Evolutionary conservation across 257 asterid genomes (phyloP), one percentile per base, ranked within the genome.

Genomic region (Osmanthus fragrans): DNA sequence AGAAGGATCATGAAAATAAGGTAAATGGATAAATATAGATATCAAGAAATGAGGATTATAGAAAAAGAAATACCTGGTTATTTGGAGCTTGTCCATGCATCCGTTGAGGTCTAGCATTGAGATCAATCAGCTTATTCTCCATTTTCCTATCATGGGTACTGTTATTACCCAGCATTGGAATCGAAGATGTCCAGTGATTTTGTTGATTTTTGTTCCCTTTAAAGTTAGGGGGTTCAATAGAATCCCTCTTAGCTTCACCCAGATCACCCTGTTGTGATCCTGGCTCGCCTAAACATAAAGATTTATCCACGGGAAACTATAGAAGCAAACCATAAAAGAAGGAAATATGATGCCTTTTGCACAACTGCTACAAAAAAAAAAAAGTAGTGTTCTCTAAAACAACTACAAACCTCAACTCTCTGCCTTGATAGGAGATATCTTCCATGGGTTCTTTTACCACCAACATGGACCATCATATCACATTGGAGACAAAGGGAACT

Each of bases 381-480:
- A 47, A 10, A 36, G 64, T 83, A 49, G 60, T 39, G 37, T 19
- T 58, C 68, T 39, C 67, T 78, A 66, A 42, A 56, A 80, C 79
- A 78, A 80, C 80, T 71, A 90, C 96, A 86, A 90, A 94, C 99
- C 99, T 94, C 94, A 45, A 91, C 86, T 89, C 95, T 92, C 88
- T 94, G 98, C 86, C 99, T 91, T 76, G 92, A 78, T 75, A 94
- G 82, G 75, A 94, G 99, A 90, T 91, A 92, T 80, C 99, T 84
- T 70, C 91, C 91, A 76, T 94, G 99, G 76, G 99, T 94, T 92
- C 98, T 85, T 90, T 94, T 94, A 56, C 98, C 98, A 47, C 94
- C 99, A 65, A 92, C 99, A 84, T 94, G 99, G 74, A 92, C 98
- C 75, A 83, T 85, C 96, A 89, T 91, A 81, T 94, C 99, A 81